Conservation (phyloP, 2,329 filamentous ascomycete genomes). For the Penicillium frequentans region DNA sequence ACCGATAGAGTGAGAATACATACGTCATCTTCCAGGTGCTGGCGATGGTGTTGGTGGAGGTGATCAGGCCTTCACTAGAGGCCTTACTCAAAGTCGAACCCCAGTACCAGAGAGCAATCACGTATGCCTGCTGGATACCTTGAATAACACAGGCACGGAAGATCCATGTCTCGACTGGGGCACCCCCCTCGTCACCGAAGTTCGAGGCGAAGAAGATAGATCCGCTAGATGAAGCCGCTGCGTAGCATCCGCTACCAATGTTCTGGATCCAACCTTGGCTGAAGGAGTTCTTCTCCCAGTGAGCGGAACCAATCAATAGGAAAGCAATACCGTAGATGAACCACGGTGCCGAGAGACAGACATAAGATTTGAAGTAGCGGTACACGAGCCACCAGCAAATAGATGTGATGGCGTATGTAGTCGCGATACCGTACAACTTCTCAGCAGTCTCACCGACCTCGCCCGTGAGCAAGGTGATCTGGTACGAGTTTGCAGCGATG, state of each 20-base stretch:
- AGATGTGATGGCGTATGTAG: conserved; percentile 59
- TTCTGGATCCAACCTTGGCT: conserved; percentile 58
- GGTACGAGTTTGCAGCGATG: conserved; percentile 66
- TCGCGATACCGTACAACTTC: conserved; percentile 62
- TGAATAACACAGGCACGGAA: conserved; percentile 66
- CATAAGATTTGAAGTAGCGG: conserved; percentile 58
- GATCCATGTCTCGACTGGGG: conserved; percentile 64
- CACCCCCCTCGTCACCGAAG: conserved; percentile 64
- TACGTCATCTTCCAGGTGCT: conserved; percentile 48
- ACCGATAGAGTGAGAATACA: conserved; percentile 7
- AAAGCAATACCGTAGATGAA: conserved; percentile 64
- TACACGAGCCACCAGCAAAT: conserved; percentile 64
- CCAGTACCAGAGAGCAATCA: conserved; percentile 67
- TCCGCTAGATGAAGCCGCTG: conserved; percentile 62
- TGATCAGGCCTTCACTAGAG: conserved; percentile 43
- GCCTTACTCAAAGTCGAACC: conserved; percentile 54
- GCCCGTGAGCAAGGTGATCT: conserved; percentile 69
- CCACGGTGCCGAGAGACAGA: conserved; percentile 60
- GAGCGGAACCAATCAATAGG: conserved; percentile 61
- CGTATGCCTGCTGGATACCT: conserved; percentile 66
- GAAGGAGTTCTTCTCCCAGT: conserved; percentile 45
- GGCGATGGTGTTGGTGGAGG: conserved; percentile 34
- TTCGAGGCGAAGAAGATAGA: conserved; percentile 67
- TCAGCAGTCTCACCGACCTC: conserved; percentile 59
- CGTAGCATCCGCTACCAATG: conserved; percentile 61